phyloP scores from a whole-genome alignment of 176 grass and related monocot genomes.

The Elaeis guineensis region DNA sequence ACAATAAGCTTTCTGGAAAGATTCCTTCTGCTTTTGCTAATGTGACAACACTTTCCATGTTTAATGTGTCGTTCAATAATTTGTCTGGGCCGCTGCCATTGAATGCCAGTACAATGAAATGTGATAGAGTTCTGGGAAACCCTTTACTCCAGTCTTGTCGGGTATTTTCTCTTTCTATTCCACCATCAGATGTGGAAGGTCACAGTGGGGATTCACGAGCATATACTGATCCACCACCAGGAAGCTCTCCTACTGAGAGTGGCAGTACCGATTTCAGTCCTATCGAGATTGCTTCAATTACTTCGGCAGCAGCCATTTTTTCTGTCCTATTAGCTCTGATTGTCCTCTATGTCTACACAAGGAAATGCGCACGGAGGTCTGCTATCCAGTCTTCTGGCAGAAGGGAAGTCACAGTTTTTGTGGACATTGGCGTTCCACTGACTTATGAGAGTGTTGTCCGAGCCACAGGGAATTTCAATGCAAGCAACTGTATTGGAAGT shows the following conservation, averaged over 20 bases:
- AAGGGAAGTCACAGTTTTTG: slow-evolving; percentile 69
- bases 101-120: slow-evolving; percentile 32
- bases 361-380: slow-evolving; percentile 52
- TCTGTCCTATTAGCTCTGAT: slow-evolving; percentile 79
- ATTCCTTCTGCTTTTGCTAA: slow-evolving; percentile 34
- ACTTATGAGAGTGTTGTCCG: slow-evolving; percentile 81
- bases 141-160: slow-evolving; percentile 42
- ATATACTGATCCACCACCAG: slow-evolving; percentile 28
- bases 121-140: slow-evolving; percentile 46
- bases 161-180: slow-evolving; percentile 26
- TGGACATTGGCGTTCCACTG: slow-evolving; percentile 70
- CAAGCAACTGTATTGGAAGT: slow-evolving; percentile 91
- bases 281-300: slow-evolving; percentile 94
- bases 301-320: slow-evolving; percentile 85
- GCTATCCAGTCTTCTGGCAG: slow-evolving; percentile 44
- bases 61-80: slow-evolving; percentile 82
- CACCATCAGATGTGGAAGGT: slow-evolving; percentile 9
- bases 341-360: slow-evolving; percentile 75
- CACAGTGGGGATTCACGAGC: slow-evolving; percentile 9
- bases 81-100: slow-evolving; percentile 53
- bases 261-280: slow-evolving; percentile 47
- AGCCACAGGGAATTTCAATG: slow-evolving; percentile 70
- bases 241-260: slow-evolving; percentile 14
- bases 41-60: slow-evolving; percentile 37
- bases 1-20: slow-evolving; percentile 64